phyloP scores from a whole-genome alignment of 2,329 filamentous ascomycete genomes.

The Septoria petroselini region DNA sequence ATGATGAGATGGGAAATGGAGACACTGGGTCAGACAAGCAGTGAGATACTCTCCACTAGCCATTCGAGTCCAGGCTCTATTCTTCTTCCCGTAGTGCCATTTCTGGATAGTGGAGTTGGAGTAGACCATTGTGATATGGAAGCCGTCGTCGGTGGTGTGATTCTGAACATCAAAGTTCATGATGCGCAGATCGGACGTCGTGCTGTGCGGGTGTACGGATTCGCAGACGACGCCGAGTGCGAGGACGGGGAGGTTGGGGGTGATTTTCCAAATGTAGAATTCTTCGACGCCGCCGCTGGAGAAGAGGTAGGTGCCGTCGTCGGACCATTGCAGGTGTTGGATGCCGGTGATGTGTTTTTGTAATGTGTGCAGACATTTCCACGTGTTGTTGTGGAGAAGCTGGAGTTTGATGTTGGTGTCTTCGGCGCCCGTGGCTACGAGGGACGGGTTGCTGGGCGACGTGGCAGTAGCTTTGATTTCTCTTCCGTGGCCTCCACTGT shows the following conservation, averaged over 20 bases:
- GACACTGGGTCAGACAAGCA: constrained; percentile 66
- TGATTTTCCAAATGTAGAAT: constrained; percentile 77
- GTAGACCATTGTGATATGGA: constrained; percentile 68
- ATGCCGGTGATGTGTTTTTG: constrained; percentile 80
- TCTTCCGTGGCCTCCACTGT: constrained; percentile 74
- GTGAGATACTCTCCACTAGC: constrained; percentile 46
- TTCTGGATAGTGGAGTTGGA: constrained; percentile 78
- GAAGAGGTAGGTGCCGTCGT: constrained; percentile 66
- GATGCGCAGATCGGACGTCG: constrained; percentile 69
- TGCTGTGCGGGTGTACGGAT: constrained; percentile 49
- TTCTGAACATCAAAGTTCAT: constrained; percentile 67
- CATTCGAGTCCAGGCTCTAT: constrained; percentile 38
- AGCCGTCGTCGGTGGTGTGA: constrained; percentile 36
- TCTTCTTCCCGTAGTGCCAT: constrained; percentile 27
- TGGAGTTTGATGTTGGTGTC: constrained; percentile 70
- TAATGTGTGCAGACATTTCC: constrained; percentile 59
- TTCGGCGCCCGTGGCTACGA: constrained; percentile 67
- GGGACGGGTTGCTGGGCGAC: constrained; percentile 33
- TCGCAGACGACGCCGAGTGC: constrained; percentile 54
- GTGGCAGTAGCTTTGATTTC: constrained; percentile 70
- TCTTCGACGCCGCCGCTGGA: constrained; percentile 87
- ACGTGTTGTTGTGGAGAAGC: constrained; percentile 49
- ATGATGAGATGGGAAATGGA: constrained; percentile 48
- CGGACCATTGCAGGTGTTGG: constrained; percentile 74
- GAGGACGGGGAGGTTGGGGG: constrained; percentile 47